Base-by-base conservation (phyloP, 441 rosid genomes). In the Pelargonium citronellum region DNA sequence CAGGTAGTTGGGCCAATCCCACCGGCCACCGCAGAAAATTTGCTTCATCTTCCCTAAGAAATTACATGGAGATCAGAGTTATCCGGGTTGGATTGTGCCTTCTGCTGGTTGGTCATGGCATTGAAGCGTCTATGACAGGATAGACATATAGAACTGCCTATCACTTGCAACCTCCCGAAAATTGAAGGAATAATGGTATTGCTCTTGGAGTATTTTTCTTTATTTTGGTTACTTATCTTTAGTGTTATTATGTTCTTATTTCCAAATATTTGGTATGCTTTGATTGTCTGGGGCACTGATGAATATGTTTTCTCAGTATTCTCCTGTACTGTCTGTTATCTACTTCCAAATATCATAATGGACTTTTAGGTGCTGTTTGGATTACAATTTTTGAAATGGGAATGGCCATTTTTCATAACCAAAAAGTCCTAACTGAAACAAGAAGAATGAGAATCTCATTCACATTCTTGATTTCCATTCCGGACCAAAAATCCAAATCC, bases 81-180 rank as follows among this genome's bases (percentile, higher is more conserved):
- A n/a, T 49, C 57, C 4, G 57, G 57, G 57, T 55, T 55, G 22
- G 20, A 55, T 9, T 55, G 61, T 55, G 61, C 61, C 43, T 55
- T 16, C 24, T 55, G 61, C 24, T 55, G n/a, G 61, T 16, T 55
- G 11, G n/a, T 55, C 15, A 49, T 49, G 57, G 57, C 57, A 47
- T 47, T 47, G 55, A 47, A 47, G 55, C 13, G 55, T 47, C 55
- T 10, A 47, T 47, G 55, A 53, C 20, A 53, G 20, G 60, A 34
- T 7, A 34, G 6, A 34, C 60, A 55, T 55, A 16, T 20, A 17
- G 22, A 55, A 12, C 15, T 49, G 57, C 15, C 16, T 12, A 49
- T 49, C 15, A n/a, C 15, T 12, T 13, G 5, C 49, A 44, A 44
- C 49, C 13, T 49, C 55, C 55, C 55, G 1, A 12, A 12, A 49